Evolutionary conservation across 2,329 filamentous ascomycete species (phyloP).

Genomic region (Sporothrix variecibatus): DNA sequence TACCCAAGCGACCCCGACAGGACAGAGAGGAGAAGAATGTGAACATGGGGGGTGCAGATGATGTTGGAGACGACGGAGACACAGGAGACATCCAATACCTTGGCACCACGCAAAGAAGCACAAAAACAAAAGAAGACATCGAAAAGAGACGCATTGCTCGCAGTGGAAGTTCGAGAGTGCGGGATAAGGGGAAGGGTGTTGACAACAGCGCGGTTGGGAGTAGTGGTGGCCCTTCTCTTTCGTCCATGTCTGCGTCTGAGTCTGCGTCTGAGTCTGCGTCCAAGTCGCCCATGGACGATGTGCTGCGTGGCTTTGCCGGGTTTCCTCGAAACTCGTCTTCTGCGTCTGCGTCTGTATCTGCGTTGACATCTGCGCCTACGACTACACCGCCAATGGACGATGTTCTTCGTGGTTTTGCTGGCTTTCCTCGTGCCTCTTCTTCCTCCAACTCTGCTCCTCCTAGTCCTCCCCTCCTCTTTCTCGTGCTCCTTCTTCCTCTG

Average conservation of each 20-base stretch:
- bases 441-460: conserved; percentile 25
- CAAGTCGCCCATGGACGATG: neutral
- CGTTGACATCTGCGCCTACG: too few relatives aligned
- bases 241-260: neutral
- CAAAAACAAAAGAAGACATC: neutral
- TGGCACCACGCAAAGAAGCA: neutral
- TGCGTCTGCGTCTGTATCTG: neutral
- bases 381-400: neutral
- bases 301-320: neutral
- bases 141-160: conserved; percentile 18
- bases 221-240: neutral
- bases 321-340: conserved; percentile 6
- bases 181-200: neutral
- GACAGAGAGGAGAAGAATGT: conserved; percentile 29
- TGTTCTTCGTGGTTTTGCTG: conserved; percentile 3
- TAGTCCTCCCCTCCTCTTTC: conserved; percentile 29
- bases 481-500: conserved; percentile 32
- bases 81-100: conserved; percentile 26
- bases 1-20: conserved; percentile 68
- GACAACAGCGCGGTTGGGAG: neutral
- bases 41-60: neutral
- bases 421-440: conserved; percentile 8
- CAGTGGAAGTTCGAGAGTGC: conserved; percentile 6
- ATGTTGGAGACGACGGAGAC: conserved; percentile 17
- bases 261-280: neutral